Conservation (phyloP, 306 rosid species). For the Medicago truncatula region MtrunA17r5.0-ANR NC_053047.1:12184501-12185000, state of each 20-base stretch:
- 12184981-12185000: background rate
- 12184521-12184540: conserved; percentile 7
- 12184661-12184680: conserved; percentile 13
- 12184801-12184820: conserved; percentile 1
- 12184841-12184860: conserved; percentile 6
- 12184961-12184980: background rate
- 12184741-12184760: background rate
- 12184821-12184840: background rate
- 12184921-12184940: background rate
- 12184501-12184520: conserved; percentile 8
- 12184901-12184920: background rate
- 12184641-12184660: background rate
- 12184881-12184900: background rate
- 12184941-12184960: background rate
- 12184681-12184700: background rate
- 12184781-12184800: conserved; percentile 11
- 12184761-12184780: conserved; percentile 18
- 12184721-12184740: background rate
- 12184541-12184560: conserved; percentile 11
- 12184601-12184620: background rate
- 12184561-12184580: background rate
- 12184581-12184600: conserved; percentile 15
- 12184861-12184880: background rate
- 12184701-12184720: conserved; percentile 2
- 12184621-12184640: background rate